phyloP scores from a whole-genome alignment of 2,329 filamentous ascomycete species.

The Trichocomaceae sp. region DNA sequence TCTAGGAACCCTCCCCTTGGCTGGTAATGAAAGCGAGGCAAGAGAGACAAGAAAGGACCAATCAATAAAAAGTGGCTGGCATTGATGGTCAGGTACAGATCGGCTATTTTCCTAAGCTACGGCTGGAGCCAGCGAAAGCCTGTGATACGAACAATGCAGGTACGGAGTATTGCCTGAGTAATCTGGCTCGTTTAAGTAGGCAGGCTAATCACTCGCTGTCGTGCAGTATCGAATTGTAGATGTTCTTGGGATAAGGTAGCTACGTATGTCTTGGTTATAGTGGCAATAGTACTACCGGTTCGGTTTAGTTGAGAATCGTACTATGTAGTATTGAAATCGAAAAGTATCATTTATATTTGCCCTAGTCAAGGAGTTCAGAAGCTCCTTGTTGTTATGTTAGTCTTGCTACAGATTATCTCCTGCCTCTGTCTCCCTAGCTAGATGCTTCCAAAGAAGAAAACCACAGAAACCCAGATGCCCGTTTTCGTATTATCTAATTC shows the following conservation, averaged over 20 bases:
- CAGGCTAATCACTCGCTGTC: background rate
- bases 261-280: background rate
- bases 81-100: too few relatives aligned
- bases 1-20: too few relatives aligned
- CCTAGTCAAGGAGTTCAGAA: slow-evolving; percentile 13
- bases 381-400: slow-evolving; percentile 9
- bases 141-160: too few relatives aligned
- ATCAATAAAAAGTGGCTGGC: too few relatives aligned
- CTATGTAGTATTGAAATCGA: background rate
- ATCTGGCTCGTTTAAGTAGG: too few relatives aligned
- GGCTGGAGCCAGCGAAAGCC: too few relatives aligned
- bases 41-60: too few relatives aligned
- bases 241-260: background rate
- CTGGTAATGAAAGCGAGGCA: too few relatives aligned
- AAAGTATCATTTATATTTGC: background rate
- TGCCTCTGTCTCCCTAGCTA: background rate
- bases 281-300: background rate
- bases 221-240: background rate
- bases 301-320: background rate
- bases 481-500: background rate
- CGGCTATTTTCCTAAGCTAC: too few relatives aligned
- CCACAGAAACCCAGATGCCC: background rate
- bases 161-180: background rate
- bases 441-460: background rate
- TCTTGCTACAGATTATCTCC: background rate